Conservation (phyloP, 2,329 filamentous ascomycete genomes). For the Pochonia chlamydosporia region DNA sequence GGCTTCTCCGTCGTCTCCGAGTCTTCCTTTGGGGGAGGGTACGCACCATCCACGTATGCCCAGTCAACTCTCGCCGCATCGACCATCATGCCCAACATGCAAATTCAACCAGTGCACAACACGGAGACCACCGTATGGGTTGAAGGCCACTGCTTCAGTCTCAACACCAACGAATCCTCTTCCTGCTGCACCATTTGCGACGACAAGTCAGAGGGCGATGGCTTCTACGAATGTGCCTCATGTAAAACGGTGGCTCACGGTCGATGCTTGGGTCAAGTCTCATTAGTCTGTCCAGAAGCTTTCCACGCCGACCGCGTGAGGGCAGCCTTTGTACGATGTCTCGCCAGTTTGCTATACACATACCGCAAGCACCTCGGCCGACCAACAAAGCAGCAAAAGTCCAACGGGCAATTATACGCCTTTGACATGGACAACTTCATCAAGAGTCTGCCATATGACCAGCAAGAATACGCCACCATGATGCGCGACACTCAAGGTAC, state of each 20-base stretch:
- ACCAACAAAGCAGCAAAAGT: slow-evolving; percentile 55
- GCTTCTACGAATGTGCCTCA: slow-evolving; percentile 67
- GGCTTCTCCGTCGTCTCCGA: slow-evolving; percentile 57
- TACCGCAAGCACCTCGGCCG: slow-evolving; percentile 59
- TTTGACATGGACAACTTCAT: slow-evolving; percentile 63
- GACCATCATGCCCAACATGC: slow-evolving; percentile 80
- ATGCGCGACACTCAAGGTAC: slow-evolving; percentile 62
- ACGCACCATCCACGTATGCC: slow-evolving; percentile 78
- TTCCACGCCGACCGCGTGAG: slow-evolving; percentile 58
- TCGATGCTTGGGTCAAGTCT: slow-evolving; percentile 56
- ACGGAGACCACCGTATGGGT: slow-evolving; percentile 79
- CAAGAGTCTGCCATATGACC: slow-evolving; percentile 58
- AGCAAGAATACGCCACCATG: slow-evolving; percentile 59
- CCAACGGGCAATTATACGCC: slow-evolving; percentile 52
- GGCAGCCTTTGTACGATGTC: slow-evolving; percentile 58
- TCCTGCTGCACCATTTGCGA: slow-evolving; percentile 69
- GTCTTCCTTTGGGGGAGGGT: slow-evolving; percentile 64
- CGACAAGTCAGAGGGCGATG: slow-evolving; percentile 65
- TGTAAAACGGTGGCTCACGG: slow-evolving; percentile 55
- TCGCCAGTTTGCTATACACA: slow-evolving; percentile 61
- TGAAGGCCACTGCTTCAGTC: slow-evolving; percentile 76
- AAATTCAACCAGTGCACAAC: slow-evolving; percentile 71
- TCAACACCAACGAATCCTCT: slow-evolving; percentile 51
- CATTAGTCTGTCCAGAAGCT: slow-evolving; percentile 56
- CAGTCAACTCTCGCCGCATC: slow-evolving; percentile 81